Conservation (phyloP, 2,329 filamentous ascomycete genomes). For the Bipolaris victoriae region DNA sequence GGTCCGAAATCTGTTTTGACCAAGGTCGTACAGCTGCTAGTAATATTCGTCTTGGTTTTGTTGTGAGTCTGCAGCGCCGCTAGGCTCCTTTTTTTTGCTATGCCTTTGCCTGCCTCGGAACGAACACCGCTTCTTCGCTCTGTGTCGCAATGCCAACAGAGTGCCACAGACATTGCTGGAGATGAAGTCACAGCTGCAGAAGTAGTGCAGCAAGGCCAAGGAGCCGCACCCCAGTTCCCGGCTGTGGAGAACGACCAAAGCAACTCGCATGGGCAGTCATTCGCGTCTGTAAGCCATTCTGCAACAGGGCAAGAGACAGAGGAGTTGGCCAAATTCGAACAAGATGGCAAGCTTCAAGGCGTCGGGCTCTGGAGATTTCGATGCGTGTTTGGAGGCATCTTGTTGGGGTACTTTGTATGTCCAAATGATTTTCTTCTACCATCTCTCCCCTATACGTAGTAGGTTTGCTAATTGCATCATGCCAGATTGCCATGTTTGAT, state of each 20-base stretch:
- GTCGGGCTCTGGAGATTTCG: conserved; percentile 44
- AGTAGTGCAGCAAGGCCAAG: conserved; percentile 30
- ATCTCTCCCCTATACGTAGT: not conserved
- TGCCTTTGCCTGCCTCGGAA: conserved; percentile 33
- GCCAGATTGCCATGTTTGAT: conserved; percentile 64
- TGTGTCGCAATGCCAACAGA: conserved; percentile 17
- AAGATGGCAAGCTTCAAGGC: conserved; percentile 43
- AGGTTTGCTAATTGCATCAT: not conserved
- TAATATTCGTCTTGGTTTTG: not conserved
- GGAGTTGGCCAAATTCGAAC: conserved; percentile 32
- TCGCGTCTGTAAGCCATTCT: conserved; percentile 31
- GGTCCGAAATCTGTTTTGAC: not conserved
- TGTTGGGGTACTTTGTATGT: conserved; percentile 49
- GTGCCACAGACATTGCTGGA: conserved; percentile 31
- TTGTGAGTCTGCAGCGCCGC: not conserved
- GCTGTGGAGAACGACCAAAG: conserved; percentile 30
- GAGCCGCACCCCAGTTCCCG: conserved; percentile 32
- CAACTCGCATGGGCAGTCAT: conserved; percentile 33
- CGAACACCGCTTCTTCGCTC: conserved; percentile 42
- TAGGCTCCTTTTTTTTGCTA: conserved; percentile 7
- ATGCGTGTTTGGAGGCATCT: conserved; percentile 47
- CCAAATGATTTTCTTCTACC: not conserved
- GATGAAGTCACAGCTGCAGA: conserved; percentile 30
- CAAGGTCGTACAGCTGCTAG: not conserved
- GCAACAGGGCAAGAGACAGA: conserved; percentile 27